Conservation (phyloP, 1,284 basidiomycete genomes). For the Megacollybia platyphylla region DNA sequence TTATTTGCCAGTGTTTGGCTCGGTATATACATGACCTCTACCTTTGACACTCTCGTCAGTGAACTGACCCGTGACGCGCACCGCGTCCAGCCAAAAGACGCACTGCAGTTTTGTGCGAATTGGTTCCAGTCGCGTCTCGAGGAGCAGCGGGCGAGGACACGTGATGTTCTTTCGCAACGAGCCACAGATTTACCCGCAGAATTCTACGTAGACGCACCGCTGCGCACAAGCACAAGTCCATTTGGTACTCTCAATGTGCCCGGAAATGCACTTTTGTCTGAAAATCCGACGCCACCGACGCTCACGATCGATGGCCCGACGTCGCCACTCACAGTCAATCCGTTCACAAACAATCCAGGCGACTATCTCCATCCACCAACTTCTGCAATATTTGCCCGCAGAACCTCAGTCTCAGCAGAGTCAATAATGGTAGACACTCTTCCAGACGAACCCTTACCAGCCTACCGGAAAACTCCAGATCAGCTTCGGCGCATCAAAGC, state of each 20-base stretch:
- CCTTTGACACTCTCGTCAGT: conserved; percentile 69
- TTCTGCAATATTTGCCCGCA: conserved; percentile 75
- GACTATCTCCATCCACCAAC: conserved; percentile 57
- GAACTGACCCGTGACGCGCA: conserved; percentile 83
- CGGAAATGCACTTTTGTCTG: conserved; percentile 58
- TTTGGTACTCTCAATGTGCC: conserved; percentile 69
- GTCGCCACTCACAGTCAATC: conserved; percentile 37
- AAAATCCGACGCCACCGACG: conserved; percentile 33
- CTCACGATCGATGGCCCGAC: conserved; percentile 53
- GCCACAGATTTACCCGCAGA: conserved; percentile 41
- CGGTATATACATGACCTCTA: conserved; percentile 23
- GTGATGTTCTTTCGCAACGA: conserved; percentile 48
- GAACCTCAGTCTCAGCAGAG: conserved; percentile 95
- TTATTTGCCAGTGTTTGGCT: too few relatives aligned
- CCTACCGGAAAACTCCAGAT: conserved; percentile 74
- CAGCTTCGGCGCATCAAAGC: conserved; percentile 82
- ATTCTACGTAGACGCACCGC: conserved; percentile 44
- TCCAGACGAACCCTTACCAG: conserved; percentile 52
- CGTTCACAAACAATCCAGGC: conserved; percentile 36
- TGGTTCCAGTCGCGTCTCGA: conserved; percentile 89
- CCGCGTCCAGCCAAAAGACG: conserved; percentile 78
- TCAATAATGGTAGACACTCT: conserved; percentile 77
- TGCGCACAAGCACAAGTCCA: conserved; percentile 32
- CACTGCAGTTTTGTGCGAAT: conserved; percentile 88
- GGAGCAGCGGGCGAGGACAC: conserved; percentile 63